phyloP scores from a whole-genome alignment of 2,329 filamentous ascomycete genomes.

The Pseudogymnoascus sp. region DNA sequence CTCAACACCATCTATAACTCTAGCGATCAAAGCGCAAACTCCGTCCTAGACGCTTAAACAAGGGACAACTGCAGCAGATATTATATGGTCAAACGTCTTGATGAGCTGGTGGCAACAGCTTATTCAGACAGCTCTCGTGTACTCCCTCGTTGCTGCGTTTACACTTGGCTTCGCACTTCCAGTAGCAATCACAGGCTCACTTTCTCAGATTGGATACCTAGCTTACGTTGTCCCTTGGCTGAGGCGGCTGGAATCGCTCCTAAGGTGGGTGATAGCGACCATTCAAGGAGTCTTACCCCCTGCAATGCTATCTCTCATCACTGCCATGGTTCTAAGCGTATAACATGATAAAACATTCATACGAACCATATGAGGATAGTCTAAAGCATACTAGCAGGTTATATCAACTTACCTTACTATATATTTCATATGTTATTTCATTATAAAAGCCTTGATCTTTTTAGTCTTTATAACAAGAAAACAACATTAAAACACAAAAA shows the following conservation, averaged over 20 bases:
- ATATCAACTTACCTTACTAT: too few relatives aligned
- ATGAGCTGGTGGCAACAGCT: slow-evolving; percentile 86
- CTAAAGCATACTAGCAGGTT: too few relatives aligned
- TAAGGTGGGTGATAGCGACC: slow-evolving; percentile 10
- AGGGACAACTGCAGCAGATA: slow-evolving; percentile 80
- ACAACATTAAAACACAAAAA: too few relatives aligned
- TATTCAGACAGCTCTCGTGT: slow-evolving; percentile 57
- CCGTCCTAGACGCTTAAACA: slow-evolving; percentile 14
- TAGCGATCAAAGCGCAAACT: slow-evolving; percentile 12
- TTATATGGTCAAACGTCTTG: slow-evolving; percentile 92
- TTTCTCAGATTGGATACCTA: slow-evolving; percentile 16
- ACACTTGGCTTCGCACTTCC: slow-evolving; percentile 14
- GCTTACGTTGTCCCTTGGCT: slow-evolving; percentile 12
- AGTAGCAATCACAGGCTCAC: slow-evolving; percentile 15
- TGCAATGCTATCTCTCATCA: slow-evolving; percentile 11
- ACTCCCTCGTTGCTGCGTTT: slow-evolving; percentile 46
- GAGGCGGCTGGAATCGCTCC: slow-evolving; percentile 11
- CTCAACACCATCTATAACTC: slow-evolving; percentile 56
- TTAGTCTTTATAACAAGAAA: too few relatives aligned
- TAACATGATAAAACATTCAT: too few relatives aligned
- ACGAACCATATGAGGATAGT: too few relatives aligned
- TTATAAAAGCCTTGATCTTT: too few relatives aligned
- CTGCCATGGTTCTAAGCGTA: slow-evolving; percentile 10
- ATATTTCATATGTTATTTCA: too few relatives aligned
- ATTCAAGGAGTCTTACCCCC: slow-evolving; percentile 16